Percentiles rank a stretch among this genome's conserved stretches.
These are phyloP conservation scores for Ascochyta fabae DNA, from an alignment of 2,329 filamentous ascomycete genomes.

Conservation along the genomic window DNA sequence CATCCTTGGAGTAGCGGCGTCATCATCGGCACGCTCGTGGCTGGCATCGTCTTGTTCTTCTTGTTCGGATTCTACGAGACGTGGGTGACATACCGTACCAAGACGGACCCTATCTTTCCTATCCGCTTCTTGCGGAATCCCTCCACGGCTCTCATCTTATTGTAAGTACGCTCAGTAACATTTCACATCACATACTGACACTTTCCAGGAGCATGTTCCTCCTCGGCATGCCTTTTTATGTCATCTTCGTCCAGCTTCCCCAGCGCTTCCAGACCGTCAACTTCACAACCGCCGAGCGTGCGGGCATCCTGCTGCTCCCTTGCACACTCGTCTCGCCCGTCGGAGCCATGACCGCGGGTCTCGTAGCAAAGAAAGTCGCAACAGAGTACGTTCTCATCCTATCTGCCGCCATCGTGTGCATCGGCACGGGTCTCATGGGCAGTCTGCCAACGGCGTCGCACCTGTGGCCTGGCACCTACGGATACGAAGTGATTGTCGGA, in stretches of 20 bases:
- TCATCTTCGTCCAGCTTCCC: slow-evolving; percentile 39
- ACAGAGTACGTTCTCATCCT: slow-evolving; percentile 33
- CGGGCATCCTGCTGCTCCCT: slow-evolving; percentile 41
- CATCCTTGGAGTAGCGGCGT: slow-evolving; percentile 35
- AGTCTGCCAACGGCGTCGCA: slow-evolving; percentile 29
- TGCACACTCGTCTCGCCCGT: slow-evolving; percentile 36
- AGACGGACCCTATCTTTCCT: slow-evolving; percentile 37
- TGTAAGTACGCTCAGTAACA: slow-evolving; percentile 21
- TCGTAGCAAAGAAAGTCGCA: slow-evolving; percentile 26
- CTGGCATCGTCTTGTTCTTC: slow-evolving; percentile 33
- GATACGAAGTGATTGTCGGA: slow-evolving; percentile 39
- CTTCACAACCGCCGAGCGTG: slow-evolving; percentile 36
- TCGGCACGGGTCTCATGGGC: slow-evolving; percentile 38
- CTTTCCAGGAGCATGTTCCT: slow-evolving; percentile 32
- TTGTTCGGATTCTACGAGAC: slow-evolving; percentile 38
- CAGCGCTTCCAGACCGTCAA: slow-evolving; percentile 45
- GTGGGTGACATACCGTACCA: slow-evolving; percentile 35
- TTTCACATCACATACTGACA: neutral
- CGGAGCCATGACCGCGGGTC: slow-evolving; percentile 34
- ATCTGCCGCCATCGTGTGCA: slow-evolving; percentile 25
- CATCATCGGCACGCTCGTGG: slow-evolving; percentile 39
- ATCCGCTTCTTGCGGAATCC: slow-evolving; percentile 36
- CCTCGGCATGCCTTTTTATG: slow-evolving; percentile 39
- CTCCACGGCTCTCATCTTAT: slow-evolving; percentile 28
- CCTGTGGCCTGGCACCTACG: slow-evolving; percentile 33